Evolutionary conservation across 2,329 filamentous ascomycete genomes (phyloP), one percentile per base, ranked within the genome.

Genomic region (Pseudodiploospora longispora): DNA sequence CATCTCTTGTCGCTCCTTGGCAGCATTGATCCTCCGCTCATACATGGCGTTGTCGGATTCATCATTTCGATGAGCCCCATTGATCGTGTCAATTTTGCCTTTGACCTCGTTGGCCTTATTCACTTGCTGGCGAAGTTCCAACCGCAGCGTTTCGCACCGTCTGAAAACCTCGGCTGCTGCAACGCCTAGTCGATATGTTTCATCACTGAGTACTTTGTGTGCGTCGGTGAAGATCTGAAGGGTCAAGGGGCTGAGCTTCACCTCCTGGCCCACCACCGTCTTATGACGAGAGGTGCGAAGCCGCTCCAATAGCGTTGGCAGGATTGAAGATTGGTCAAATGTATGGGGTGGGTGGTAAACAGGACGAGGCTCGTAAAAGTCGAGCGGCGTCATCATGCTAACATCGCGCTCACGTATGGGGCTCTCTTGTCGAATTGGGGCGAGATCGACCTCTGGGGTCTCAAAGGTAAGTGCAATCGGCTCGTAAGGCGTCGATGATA

Each of bases 91-190:
- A 30, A 89, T 78, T 52, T 78, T 78, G 34, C 71, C 68, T 57
- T 78, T 79, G 35, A 87, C 74, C 54, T 84, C 77, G 43, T 79
- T 77, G 29, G 78, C 81, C 52, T 82, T 80, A 48, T 66, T 67
- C 27, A 89, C 74, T 58, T 90, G 85, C 49, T 81, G 76, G 50
- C 69, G 71, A 36, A 89, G 71, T 56, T 89, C 84, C 12, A 71
- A 68, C 54, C 83, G 80, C 28, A 90, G 70, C 38, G 79, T 72
- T 52, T 84, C 76, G 49, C 84, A 87, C 43, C 81, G 75, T 28
- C 81, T 72, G 64, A 89, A 90, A 5, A 90, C 69, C 54, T 88
- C 83, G 1, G 84, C 78, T 1, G 83, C 85, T 1, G 83, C 85
- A 36, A 76, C 67, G 10, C 84, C 83, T 8, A 90, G 71, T 8